Conservation (phyloP, 805 yeast genomes). For the Scheffersomyces ergatensis region DNA sequence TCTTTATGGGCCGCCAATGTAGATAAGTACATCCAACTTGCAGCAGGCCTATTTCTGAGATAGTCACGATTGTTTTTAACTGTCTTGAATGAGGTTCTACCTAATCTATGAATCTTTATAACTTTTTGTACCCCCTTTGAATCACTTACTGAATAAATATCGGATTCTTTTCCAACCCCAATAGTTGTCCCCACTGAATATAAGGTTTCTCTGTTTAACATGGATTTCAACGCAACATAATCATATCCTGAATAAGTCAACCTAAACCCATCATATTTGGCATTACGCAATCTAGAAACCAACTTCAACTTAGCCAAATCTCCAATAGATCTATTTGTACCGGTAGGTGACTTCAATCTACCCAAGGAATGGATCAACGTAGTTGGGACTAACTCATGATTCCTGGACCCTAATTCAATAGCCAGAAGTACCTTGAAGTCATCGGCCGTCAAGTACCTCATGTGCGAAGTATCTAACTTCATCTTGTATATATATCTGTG, state of each 20-base stretch:
- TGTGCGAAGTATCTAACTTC: slow-evolving; percentile 91
- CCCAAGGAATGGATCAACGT: slow-evolving; percentile 77
- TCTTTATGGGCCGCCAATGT: slow-evolving; percentile 91
- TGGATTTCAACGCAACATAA: slow-evolving; percentile 82
- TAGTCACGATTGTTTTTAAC: slow-evolving; percentile 95
- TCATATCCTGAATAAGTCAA: slow-evolving; percentile 89
- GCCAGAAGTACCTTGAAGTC: slow-evolving; percentile 90
- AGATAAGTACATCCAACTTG: slow-evolving; percentile 91
- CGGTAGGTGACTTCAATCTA: slow-evolving; percentile 70
- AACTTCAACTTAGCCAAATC: slow-evolving; percentile 85
- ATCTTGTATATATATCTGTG: too few relatives aligned
- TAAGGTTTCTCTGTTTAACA: slow-evolving; percentile 70
- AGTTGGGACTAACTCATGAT: slow-evolving; percentile 94
- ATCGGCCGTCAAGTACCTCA: slow-evolving; percentile 88
- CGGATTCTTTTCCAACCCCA: slow-evolving; percentile 98
- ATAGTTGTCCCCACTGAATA: slow-evolving; percentile 82
- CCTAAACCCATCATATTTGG: slow-evolving; percentile 92
- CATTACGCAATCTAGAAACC: slow-evolving; percentile 77
- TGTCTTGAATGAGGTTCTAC: slow-evolving; percentile 88
- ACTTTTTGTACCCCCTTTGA: slow-evolving; percentile 62
- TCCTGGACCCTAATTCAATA: slow-evolving; percentile 84
- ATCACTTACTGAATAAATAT: slow-evolving; percentile 81
- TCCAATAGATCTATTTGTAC: slow-evolving; percentile 74
- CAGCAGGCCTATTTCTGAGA: slow-evolving; percentile 67
- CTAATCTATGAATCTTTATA: slow-evolving; percentile 87